phyloP scores from a whole-genome alignment of 768 basidiomycete species.

The Thelephora aurantiotincta region DNA sequence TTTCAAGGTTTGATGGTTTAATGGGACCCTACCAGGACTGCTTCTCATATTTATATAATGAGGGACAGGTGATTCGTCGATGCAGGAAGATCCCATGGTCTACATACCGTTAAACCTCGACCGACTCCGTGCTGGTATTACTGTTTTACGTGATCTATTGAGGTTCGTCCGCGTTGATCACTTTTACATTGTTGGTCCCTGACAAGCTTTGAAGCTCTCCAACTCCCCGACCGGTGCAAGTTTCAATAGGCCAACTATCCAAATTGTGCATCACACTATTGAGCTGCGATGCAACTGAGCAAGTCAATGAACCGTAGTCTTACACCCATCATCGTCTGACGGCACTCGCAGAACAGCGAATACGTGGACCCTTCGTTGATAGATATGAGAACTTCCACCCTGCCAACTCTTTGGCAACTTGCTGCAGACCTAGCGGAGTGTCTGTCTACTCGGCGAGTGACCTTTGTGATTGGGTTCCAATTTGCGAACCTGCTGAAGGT shows the following conservation, averaged over 20 bases:
- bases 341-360: constrained; percentile 25
- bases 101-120: constrained; percentile 44
- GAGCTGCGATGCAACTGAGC: constrained; percentile 31
- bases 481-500: background rate
- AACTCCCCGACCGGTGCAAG: constrained; percentile 44
- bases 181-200: constrained; percentile 1
- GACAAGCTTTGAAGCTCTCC: constrained; percentile 28
- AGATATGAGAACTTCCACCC: constrained; percentile 36
- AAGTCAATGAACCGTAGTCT: constrained; percentile 21
- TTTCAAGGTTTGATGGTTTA: constrained; percentile 30
- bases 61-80: background rate
- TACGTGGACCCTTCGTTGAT: constrained; percentile 36
- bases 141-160: constrained; percentile 39
- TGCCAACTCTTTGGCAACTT: constrained; percentile 36
- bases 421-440: constrained; percentile 35
- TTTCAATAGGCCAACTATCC: constrained; percentile 53
- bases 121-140: constrained; percentile 38
- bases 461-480: background rate
- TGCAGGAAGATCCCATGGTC: constrained; percentile 30
- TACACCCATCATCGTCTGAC: constrained; percentile 5
- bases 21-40: too few relatives aligned
- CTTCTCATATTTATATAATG: too few relatives aligned
- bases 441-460: background rate
- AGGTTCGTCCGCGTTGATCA: constrained; percentile 22
- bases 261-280: constrained; percentile 36